Conservation (phyloP, 2,329 filamentous ascomycete species). For the Sporothrix mexicana region DNA sequence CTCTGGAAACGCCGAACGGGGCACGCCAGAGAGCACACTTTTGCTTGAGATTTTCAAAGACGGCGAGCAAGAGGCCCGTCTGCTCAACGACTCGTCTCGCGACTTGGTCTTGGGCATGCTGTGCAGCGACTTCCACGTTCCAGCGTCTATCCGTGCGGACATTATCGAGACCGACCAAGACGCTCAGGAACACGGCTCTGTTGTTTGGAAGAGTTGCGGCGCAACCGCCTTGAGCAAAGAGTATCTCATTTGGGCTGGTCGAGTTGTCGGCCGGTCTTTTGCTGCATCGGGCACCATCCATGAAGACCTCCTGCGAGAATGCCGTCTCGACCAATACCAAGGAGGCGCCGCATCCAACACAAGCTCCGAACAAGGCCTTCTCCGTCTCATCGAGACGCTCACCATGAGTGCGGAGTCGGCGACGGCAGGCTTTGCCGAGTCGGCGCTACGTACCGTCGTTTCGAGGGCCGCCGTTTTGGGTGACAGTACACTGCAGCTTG, state of each 20-base stretch:
- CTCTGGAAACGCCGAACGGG: constrained; percentile 71
- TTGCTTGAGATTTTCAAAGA: constrained; percentile 82
- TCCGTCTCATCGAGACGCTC: constrained; percentile 66
- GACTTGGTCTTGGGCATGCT: constrained; percentile 74
- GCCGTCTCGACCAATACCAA: constrained; percentile 58
- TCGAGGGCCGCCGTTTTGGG: constrained; percentile 57
- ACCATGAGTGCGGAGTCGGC: constrained; percentile 62
- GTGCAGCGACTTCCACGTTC: constrained; percentile 73
- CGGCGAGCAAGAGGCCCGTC: constrained; percentile 61
- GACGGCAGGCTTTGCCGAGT: constrained; percentile 65
- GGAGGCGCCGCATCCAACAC: constrained; percentile 53
- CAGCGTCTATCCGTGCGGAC: constrained; percentile 64
- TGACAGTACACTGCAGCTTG: constrained; percentile 55
- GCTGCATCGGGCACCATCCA: constrained; percentile 74
- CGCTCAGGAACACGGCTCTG: constrained; percentile 65
- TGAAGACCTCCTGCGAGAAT: constrained; percentile 64
- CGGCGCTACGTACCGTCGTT: constrained; percentile 62
- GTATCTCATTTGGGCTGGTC: constrained; percentile 84
- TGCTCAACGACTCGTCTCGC: constrained; percentile 74
- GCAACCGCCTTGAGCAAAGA: constrained; percentile 66
- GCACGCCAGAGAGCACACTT: constrained; percentile 77
- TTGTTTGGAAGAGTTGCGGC: constrained; percentile 78
- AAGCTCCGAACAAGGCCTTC: constrained; percentile 67
- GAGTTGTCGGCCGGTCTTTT: constrained; percentile 83
- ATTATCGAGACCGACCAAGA: constrained; percentile 71